Percentiles rank a stretch among this genome's conserved stretches.
These are phyloP conservation scores for Geotrichum candidum DNA, from an alignment of 1,139 yeast genomes.

Conservation along the genomic window DNA sequence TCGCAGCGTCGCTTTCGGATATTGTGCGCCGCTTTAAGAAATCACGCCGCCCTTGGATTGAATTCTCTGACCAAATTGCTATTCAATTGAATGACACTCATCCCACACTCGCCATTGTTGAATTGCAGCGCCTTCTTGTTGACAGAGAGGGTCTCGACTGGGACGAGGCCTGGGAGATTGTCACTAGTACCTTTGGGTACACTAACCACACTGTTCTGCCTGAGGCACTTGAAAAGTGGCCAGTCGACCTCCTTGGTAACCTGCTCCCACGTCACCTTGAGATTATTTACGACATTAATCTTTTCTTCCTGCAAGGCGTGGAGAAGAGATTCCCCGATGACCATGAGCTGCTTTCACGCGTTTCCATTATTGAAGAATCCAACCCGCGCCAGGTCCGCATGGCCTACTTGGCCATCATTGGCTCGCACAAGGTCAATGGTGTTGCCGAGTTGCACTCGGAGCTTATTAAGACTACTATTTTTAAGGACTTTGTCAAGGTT, in stretches of 20 bases:
- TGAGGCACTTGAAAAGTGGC: slow-evolving; percentile 96
- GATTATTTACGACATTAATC: slow-evolving; percentile 81
- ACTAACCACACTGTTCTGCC: slow-evolving; percentile 94
- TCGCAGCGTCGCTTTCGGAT: slow-evolving; percentile 87
- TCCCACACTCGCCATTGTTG: slow-evolving; percentile 88
- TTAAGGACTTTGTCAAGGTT: slow-evolving; percentile 79
- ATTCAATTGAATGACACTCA: slow-evolving; percentile 94
- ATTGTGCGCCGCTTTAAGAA: slow-evolving; percentile 87
- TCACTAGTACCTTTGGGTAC: slow-evolving; percentile 76
- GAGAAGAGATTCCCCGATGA: slow-evolving; percentile 67
- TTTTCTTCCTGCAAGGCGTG: slow-evolving; percentile 69
- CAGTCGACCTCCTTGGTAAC: slow-evolving; percentile 69
- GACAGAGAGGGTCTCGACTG: slow-evolving; percentile 77
- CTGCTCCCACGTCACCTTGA: slow-evolving; percentile 89
- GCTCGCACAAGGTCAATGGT: slow-evolving; percentile 91
- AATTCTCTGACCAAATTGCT: slow-evolving; percentile 80
- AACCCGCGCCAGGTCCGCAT: slow-evolving; percentile 77
- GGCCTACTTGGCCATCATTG: slow-evolving; percentile 89
- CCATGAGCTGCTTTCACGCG: slow-evolving; percentile 58
- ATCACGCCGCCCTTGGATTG: slow-evolving; percentile 69
- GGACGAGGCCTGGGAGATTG: slow-evolving; percentile 84
- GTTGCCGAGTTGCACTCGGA: slow-evolving; percentile 95
- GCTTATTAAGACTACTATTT: slow-evolving; percentile 79
- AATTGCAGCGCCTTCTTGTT: slow-evolving; percentile 76
- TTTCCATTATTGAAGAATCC: slow-evolving; percentile 81